Evolutionary conservation across 257 asterid genomes (phyloP), one percentile per base, ranked within the genome.

Genomic region (Solanum pennellii): DNA sequence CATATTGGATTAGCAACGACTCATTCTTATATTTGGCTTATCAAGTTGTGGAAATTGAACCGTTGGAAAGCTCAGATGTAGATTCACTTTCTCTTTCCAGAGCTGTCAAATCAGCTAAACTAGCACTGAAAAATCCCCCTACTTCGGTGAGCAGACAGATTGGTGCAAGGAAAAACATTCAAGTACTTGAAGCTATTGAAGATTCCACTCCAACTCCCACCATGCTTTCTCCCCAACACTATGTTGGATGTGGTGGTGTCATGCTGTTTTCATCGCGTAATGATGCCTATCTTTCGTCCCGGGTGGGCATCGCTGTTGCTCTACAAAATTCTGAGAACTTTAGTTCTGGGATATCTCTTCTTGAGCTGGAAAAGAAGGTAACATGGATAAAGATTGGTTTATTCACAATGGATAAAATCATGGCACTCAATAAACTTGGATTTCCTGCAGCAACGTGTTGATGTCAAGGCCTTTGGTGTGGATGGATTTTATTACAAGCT

Each of bases 181-280:
- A 96, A 90, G 95, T 97, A 75, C 90, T 97, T 89, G 99, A 97
- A 92, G 91, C 88, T 83, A 93, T 97, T 91, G 99, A 97, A 90
- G 99, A 97, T 91, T 93, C 92, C 86, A 95, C 95, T 94, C 98
- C 98, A 60, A 90, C 87, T 88, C 99, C 99, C 77, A 93, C 98
- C 89, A 97, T 97, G 99, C 98, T 97, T 87, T 97, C 99, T 87
- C 99, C 99, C 25, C 99, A 97, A 92, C 99, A 96, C 90, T 97
- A 97, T 89, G 83, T 95, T 88, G 99, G 98, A 56, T 96, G 98
- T 47, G 98, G 99, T 89, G 99, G 99, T 69, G 98, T 93, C 84
- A 92, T 91, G 94, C 87, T 97, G 86, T 97, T 97, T 86, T 97
- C 99, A n/a, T 93, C 99, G 2, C 92, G 97, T 69, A 97, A 97